Conservation (phyloP, 2,329 filamentous ascomycete species). For the Apiospora marii region DNA sequence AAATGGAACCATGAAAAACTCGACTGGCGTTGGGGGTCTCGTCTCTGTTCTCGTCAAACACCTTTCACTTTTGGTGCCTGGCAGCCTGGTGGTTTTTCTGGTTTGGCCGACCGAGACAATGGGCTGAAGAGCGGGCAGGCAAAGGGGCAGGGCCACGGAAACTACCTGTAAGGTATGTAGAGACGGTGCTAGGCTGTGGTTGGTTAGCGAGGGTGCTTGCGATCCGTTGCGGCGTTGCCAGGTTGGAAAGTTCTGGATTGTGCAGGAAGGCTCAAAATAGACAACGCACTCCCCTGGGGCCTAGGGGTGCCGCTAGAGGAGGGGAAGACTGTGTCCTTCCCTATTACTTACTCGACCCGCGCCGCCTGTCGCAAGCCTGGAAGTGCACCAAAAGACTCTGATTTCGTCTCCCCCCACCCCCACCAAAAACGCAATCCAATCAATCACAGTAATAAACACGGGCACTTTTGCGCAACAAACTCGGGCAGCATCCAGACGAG, state of each 20-base stretch:
- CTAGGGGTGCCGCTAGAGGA: slow-evolving; percentile 27
- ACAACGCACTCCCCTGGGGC: slow-evolving; percentile 12
- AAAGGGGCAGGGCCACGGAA: neutral
- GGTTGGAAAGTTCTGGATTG: slow-evolving; percentile 30
- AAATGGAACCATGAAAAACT: slow-evolving; percentile 16
- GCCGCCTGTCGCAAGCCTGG: slow-evolving; percentile 2
- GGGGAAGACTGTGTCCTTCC: slow-evolving; percentile 24
- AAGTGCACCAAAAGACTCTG: slow-evolving; percentile 16
- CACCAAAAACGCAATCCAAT: slow-evolving; percentile 19
- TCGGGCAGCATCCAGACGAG: slow-evolving; percentile 23
- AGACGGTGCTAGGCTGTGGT: neutral
- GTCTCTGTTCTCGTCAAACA: neutral
- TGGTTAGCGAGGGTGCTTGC: neutral
- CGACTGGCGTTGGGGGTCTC: neutral
- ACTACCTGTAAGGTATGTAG: no score
- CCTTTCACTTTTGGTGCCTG: neutral
- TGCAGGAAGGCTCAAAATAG: slow-evolving; percentile 25
- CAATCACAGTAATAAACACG: slow-evolving; percentile 20
- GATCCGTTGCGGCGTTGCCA: slow-evolving; percentile 2
- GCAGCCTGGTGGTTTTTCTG: neutral
- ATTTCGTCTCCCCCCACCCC: neutral
- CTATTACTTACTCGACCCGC: slow-evolving; percentile 6
- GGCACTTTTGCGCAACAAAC: slow-evolving; percentile 20
- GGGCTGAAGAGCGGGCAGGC: neutral
- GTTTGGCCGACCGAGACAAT: neutral